phyloP scores from a whole-genome alignment of 345 rosid species.

The Eucalyptus sideroxylon region DNA sequence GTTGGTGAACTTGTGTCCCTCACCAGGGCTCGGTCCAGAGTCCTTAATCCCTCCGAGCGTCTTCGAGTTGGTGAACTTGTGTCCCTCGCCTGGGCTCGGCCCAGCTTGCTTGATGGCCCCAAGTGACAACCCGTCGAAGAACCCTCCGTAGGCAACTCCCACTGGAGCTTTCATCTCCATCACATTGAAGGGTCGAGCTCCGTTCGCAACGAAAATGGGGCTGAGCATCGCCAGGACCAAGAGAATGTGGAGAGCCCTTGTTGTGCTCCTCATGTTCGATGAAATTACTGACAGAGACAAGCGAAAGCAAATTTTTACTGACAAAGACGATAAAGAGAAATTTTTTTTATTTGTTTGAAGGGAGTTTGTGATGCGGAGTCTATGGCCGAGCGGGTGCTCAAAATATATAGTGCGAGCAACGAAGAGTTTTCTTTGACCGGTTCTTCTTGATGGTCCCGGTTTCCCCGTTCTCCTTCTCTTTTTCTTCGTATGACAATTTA shows the following conservation, averaged over 20 bases:
- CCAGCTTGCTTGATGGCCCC: slow-evolving; percentile 2
- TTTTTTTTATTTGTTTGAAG: too few species aligned
- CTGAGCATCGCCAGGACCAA: not conserved
- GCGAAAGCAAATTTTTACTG: not conserved
- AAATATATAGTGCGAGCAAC: too few species aligned
- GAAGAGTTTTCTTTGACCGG: too few species aligned
- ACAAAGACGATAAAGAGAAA: too few species aligned
- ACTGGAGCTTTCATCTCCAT: not conserved
- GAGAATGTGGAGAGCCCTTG: not conserved
- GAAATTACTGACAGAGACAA: not conserved
- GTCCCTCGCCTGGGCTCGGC: slow-evolving; percentile 1
- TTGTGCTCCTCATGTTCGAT: not conserved
- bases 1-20: too few species aligned
- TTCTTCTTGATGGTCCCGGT: too few species aligned
- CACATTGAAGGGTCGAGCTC: not conserved
- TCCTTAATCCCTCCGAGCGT: not conserved
- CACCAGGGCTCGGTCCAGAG: not conserved
- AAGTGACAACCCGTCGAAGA: not conserved
- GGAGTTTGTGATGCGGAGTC: too few species aligned
- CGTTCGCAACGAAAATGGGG: not conserved
- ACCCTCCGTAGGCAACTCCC: not conserved
- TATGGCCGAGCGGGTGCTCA: too few species aligned
- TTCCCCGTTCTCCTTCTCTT: too few species aligned
- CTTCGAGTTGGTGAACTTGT: not conserved
- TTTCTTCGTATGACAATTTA: too few species aligned